Base-by-base conservation (phyloP, 78 protist species). In the Polysphondylium violaceum region DNA sequence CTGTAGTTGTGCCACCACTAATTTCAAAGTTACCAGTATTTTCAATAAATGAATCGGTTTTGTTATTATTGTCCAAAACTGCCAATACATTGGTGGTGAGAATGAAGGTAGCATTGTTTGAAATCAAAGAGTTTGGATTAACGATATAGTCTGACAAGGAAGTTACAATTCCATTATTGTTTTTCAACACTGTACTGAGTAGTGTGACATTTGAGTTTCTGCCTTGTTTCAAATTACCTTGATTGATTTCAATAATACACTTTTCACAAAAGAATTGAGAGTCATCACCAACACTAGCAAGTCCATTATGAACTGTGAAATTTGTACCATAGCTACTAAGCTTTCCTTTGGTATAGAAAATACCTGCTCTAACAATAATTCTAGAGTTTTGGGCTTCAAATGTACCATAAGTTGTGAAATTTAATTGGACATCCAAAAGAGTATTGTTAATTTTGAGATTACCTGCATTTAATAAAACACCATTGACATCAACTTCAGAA, bases 21-120 rank as follows among this genome's bases (percentile, higher is more conserved):
- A 73, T 73, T 9, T 73, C 41, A 14, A 73, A 8, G 1, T 53
- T 53, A 33, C 79, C 79, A 35, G 36, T 5, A 19, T 73, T 73
- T 35, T 47, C 60, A 36, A 73, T n/a, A n/a, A n/a, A n/a, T n/a
- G n/a, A 9, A 27, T 23, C 51, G 25, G 60, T 19, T 73, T 73
- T 40, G 43, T 17, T 23, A 19, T 36, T 44, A 0, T 43, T 33
- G 36, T 73, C 17, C 9, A 33, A 11, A 17, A 5, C 33, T 73
- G 79, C 68, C 23, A 50, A 29, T 1, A 73, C 41, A 53, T 73
- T 73, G 36, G 64, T 36, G 6, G 51, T 21, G 19, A 73, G 38
- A 53, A 29, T 21, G 14, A 73, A 73, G 4, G 12, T 8, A 7
- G 79, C 79, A 73, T 25, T 14, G 35, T 73, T 73, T 25, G 9